These are phyloP conservation scores for Pseudocercospora crystallina DNA, from an alignment of 2,329 filamentous ascomycete species.

Conservation along the genomic window DNA sequence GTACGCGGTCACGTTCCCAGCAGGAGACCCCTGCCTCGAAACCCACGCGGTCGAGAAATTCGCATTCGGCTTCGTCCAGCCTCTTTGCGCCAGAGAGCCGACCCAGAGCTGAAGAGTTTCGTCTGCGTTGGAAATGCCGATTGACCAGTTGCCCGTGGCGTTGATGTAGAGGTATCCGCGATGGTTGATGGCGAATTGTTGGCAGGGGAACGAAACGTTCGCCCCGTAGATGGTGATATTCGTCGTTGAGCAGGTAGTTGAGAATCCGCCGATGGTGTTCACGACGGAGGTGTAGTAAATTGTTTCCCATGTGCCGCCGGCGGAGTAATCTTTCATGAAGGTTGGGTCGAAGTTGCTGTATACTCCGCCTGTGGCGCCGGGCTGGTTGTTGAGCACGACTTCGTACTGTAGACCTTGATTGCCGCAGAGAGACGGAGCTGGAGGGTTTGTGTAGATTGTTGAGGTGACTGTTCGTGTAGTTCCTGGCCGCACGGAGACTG, in stretches of 20 bases:
- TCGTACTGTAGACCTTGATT: slow-evolving; percentile 19
- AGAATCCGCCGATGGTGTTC: slow-evolving; percentile 7
- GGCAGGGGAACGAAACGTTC: slow-evolving; percentile 3
- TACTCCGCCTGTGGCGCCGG: background rate
- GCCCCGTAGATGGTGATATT: slow-evolving; percentile 7
- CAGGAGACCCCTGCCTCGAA: background rate
- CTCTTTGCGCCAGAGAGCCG: slow-evolving; percentile 6
- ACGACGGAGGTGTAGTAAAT: slow-evolving; percentile 10
- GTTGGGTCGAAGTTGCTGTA: slow-evolving; percentile 12
- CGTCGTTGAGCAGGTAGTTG: background rate
- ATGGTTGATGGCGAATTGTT: slow-evolving; percentile 13
- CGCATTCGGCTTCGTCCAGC: slow-evolving; percentile 14
- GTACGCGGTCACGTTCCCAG: background rate
- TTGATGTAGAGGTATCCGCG: slow-evolving; percentile 16
- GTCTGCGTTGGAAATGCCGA: slow-evolving; percentile 6
- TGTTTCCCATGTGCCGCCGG: slow-evolving; percentile 11
- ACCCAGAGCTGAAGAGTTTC: slow-evolving; percentile 12
- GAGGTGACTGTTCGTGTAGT: background rate
- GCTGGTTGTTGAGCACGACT: slow-evolving; percentile 14
- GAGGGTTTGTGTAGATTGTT: background rate
- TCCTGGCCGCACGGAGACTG: background rate
- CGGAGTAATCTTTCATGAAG: slow-evolving; percentile 9
- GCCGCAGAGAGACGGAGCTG: slow-evolving; percentile 13
- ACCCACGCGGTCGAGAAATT: background rate
- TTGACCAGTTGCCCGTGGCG: slow-evolving; percentile 6